Percentiles rank a stretch among this genome's conserved stretches.
Conservation (phyloP, 768 basidiomycete genomes). For the Podaxis mareebaensis region DNA sequence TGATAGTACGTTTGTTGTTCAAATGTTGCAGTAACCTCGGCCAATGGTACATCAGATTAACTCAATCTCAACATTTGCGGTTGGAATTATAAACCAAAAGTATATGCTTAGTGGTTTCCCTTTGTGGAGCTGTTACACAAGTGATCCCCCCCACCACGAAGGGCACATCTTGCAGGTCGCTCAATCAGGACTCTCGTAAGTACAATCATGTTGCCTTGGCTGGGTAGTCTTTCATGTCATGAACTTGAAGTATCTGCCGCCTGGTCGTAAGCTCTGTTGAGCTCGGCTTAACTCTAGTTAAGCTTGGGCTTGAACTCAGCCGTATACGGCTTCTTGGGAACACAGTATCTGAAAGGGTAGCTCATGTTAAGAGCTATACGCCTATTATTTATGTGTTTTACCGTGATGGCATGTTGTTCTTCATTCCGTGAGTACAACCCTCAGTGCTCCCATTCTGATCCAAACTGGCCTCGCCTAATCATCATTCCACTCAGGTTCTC, state of each 20-base stretch:
- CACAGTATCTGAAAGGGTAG: neutral
- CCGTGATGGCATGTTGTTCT: slow-evolving; percentile 2
- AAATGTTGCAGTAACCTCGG: neutral
- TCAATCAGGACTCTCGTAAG: neutral
- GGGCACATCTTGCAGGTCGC: neutral
- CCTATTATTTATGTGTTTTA: slow-evolving; percentile 2
- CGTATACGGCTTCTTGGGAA: neutral
- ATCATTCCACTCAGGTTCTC: neutral
- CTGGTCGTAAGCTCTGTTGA: neutral
- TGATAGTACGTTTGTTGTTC: neutral
- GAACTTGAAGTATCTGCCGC: neutral
- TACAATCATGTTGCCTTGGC: neutral
- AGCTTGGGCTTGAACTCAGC: neutral
- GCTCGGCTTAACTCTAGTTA: neutral
- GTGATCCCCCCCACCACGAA: neutral
- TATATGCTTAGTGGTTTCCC: neutral
- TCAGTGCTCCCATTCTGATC: neutral
- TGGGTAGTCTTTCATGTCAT: neutral
- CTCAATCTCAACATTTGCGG: neutral
- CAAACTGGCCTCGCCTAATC: neutral
- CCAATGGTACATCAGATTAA: neutral
- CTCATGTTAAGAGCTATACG: neutral
- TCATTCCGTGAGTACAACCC: neutral
- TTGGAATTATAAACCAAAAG: neutral
- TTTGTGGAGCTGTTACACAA: neutral